phyloP scores from a whole-genome alignment of 306 rosid species.

The Dalbergia cultrata region DNA sequence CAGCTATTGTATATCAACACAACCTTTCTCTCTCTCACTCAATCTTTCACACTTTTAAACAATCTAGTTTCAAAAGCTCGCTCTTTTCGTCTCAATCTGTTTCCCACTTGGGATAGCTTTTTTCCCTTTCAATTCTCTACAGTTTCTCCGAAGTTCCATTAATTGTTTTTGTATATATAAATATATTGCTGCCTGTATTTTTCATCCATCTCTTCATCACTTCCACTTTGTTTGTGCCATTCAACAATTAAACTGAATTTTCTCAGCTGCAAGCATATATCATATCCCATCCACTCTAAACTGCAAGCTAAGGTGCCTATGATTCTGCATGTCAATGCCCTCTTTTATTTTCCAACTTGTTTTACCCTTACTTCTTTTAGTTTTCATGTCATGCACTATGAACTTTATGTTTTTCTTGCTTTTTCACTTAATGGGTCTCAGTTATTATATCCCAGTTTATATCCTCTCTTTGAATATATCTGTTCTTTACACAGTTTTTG shows the following conservation, averaged over 20 bases:
- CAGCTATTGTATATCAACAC: neutral
- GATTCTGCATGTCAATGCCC: neutral
- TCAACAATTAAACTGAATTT: neutral
- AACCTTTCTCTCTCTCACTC: neutral
- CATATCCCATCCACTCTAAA: conserved; percentile 21
- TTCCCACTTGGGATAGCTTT: neutral
- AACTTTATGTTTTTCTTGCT: neutral
- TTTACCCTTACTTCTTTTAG: neutral
- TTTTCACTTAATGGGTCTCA: neutral
- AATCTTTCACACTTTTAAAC: conserved; percentile 31
- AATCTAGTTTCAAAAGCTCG: neutral
- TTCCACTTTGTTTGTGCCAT: neutral
- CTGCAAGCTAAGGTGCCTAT: conserved; percentile 11
- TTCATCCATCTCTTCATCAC: neutral
- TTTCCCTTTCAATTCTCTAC: neutral
- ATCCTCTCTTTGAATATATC: neutral
- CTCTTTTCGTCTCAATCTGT: neutral
- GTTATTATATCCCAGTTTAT: neutral
- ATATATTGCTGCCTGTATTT: neutral
- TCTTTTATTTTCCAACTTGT: neutral
- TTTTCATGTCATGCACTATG: neutral
- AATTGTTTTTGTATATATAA: conserved; percentile 8
- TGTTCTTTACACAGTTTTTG: neutral
- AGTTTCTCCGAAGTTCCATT: neutral
- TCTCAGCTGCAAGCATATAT: conserved; percentile 13